Evolutionary conservation across 2,329 filamentous ascomycete species (phyloP).

Genomic region (Aspergillus sergii): DNA sequence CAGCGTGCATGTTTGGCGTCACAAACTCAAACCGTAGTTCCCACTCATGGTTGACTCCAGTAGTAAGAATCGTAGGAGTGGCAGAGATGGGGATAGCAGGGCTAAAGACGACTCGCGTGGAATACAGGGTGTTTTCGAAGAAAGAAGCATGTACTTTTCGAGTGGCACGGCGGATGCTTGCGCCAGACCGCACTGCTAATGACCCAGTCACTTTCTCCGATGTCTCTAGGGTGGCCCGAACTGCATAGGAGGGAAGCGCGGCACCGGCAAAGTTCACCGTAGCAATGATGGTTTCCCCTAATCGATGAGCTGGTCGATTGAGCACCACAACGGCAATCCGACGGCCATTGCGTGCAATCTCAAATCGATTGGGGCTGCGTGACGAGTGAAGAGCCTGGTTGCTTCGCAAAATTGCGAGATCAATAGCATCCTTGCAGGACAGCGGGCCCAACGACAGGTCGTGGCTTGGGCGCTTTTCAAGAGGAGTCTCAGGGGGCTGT

Average conservation of each 20-base stretch:
- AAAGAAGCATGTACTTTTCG: conserved; percentile 76
- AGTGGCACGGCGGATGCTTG: conserved; percentile 84
- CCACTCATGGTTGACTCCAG: conserved; percentile 85
- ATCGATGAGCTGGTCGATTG: conserved; percentile 80
- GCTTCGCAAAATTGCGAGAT: conserved; percentile 84
- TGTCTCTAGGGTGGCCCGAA: conserved; percentile 83
- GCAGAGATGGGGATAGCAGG: conserved; percentile 80
- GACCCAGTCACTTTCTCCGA: conserved; percentile 78
- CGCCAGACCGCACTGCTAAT: conserved; percentile 80
- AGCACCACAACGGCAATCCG: conserved; percentile 90
- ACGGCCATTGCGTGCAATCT: conserved; percentile 89
- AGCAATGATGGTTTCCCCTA: conserved; percentile 84
- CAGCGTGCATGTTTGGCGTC: conserved; percentile 61
- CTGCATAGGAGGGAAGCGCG: conserved; percentile 79
- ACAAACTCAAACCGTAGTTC: conserved; percentile 90
- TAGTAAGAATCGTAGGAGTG: conserved; percentile 91
- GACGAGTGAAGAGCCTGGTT: conserved; percentile 68
- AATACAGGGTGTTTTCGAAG: conserved; percentile 81
- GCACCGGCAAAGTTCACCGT: conserved; percentile 80
- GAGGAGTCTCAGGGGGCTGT: conserved; percentile 71
- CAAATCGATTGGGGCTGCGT: conserved; percentile 88
- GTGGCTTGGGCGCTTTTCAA: conserved; percentile 59
- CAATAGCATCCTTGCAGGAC: conserved; percentile 81
- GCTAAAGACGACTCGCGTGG: conserved; percentile 75
- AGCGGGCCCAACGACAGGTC: conserved; percentile 56